These are phyloP conservation scores for Nectriaceae sp. DNA, from an alignment of 2,329 filamentous ascomycete species.

Conservation along the genomic window DNA sequence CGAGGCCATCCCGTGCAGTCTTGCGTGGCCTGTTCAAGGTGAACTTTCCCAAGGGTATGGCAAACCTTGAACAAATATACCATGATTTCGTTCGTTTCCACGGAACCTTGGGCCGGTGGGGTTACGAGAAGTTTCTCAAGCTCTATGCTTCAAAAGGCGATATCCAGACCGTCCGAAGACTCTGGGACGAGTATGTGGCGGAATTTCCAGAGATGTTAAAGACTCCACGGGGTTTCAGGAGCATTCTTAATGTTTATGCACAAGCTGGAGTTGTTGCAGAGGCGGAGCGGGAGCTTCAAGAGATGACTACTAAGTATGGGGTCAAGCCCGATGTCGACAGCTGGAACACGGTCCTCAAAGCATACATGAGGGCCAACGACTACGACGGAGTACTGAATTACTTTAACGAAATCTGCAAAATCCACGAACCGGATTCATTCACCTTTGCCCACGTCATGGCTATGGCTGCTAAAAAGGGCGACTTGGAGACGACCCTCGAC, in stretches of 20 bases:
- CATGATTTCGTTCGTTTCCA: conserved; percentile 50
- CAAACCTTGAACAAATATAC: conserved; percentile 48
- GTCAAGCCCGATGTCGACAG: conserved; percentile 58
- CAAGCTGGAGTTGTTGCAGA: conserved; percentile 63
- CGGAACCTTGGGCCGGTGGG: conserved; percentile 43
- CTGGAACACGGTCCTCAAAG: conserved; percentile 79
- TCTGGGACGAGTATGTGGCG: conserved; percentile 47
- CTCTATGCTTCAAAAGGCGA: conserved; percentile 53
- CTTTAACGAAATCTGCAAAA: conserved; percentile 61
- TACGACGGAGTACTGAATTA: conserved; percentile 64
- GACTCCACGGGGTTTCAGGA: conserved; percentile 46
- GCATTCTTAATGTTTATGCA: conserved; percentile 72
- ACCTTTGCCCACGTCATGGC: conserved; percentile 76
- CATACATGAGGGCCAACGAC: conserved; percentile 66
- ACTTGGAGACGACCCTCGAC: conserved; percentile 67
- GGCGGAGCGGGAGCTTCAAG: conserved; percentile 62
- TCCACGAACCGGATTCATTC: conserved; percentile 56
- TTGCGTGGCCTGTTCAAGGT: conserved; percentile 49
- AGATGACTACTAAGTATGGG: conserved; percentile 57
- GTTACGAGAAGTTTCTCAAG: conserved; percentile 50
- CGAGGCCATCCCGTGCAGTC: conserved; percentile 38
- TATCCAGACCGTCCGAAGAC: conserved; percentile 42
- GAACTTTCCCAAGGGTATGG: conserved; percentile 38
- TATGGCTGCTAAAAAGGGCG: conserved; percentile 69
- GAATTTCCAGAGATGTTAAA: conserved; percentile 37